Base-by-base conservation (phyloP, 2,329 filamentous ascomycete species). In the Aspergillus hiratsukae region DNA sequence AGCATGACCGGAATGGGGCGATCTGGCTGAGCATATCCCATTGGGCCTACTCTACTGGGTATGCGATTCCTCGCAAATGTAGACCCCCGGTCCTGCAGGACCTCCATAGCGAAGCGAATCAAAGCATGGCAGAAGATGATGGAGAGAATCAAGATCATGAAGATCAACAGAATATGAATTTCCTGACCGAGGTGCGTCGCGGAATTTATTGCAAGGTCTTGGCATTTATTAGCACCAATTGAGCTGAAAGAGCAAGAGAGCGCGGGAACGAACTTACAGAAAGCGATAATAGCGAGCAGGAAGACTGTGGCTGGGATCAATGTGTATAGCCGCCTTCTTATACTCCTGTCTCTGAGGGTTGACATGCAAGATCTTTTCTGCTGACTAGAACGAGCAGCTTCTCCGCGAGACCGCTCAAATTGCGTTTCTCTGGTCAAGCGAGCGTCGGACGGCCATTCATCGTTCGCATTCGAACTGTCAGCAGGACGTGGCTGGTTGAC, bases 51-150 rank as follows among this genome's bases (percentile, higher is more conserved):
- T 64, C 83, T 80, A 48, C 81, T 77, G 11, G 76, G 78, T 52
- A 79, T 71, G 40, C 64, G 65, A 57, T 70, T 69, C 28, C 69
- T 67, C 37, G 66, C 67, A 41, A 74, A 65, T 27, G 69, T 66
- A 25, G 69, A 71, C 21, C 56, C 59, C 10, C 64, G 66, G 21
- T 66, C 62, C 37, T 80, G 81, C 54, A 86, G 74, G 14, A 87
- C 73, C 49, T 88, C 72, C 74, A 95, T 82, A 72, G 84, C 87
- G 3, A 95, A 80, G 19, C 89, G 85, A 56, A 94, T 83, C 17
- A 94, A 76, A 45, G 86, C 84, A 73, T 95, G 90, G 66, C 85
- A 88, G 79, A 96, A 94, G 74, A 95, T 85, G 62, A 93, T 84
- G 1, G 87, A 86, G 35, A 87, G 82, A 52, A 87, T 78, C 52